Evolutionary conservation across 768 basidiomycete species (phyloP), one percentile per base, ranked within the genome.

Genomic region (Paxillus involutus): DNA sequence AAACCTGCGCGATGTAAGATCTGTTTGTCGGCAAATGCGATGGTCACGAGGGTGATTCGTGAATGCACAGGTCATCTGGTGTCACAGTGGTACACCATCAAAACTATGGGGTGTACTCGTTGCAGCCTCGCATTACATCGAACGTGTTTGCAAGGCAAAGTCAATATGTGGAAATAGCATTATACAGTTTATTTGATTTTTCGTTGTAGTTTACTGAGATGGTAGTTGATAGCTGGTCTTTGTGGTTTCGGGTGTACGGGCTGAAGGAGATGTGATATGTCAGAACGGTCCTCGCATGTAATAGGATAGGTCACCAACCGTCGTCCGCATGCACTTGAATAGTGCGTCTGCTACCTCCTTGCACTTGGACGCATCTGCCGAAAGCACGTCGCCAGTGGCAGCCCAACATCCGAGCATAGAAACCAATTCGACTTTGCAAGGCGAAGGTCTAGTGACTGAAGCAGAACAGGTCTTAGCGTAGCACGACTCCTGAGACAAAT

Each of bases 361-460:
- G 67, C 92, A 95, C 13, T 72, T 66, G 1, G 68, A 70, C 12
- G 67, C 49, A 49, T 70, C 69, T 5, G 74, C 72, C 12, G 83
- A 82, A 48, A 77, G 75, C 35, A 86, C 56, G 68, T 94, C 91
- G 13, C 74, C 71, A 7, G 80, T 80, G 14, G 88, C 87, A 26
- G 92, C 89, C 91, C 90, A 94, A 70, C 92, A 95, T 35, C 85
- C 83, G 33, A 95, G 82, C 89, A 95, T 89, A 43, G 80, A 73
- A 16, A 85, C 78, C 52, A 94, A 78, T 68, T 92, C 84, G 29
- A 80, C 43, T 45, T 55, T 54, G 59, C 64, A 67, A 10, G 60
- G 55, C 3, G 61, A 52, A 3, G 55, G 59, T 30, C 49, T 51
- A 19, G n/a, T 56, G 24, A 61, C 56, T 57, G 37, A 21, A 11